Conservation (phyloP, 805 yeast genomes). For the Yarrowia bubula region DNA sequence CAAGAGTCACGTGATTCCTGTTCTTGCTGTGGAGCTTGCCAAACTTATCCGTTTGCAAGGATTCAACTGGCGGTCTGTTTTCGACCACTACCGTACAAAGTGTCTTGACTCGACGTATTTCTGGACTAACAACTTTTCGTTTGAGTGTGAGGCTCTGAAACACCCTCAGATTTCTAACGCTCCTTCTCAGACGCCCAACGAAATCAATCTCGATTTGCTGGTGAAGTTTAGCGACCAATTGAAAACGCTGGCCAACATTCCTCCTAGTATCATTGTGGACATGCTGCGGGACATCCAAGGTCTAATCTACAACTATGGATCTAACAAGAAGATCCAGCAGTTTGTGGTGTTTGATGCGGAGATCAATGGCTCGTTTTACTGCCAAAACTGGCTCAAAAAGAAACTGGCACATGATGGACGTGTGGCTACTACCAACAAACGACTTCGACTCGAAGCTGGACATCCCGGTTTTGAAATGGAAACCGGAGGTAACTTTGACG, state of each 20-base stretch:
- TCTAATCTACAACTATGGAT: conserved; percentile 30
- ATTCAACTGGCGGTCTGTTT: conserved; percentile 31
- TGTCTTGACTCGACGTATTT: conserved; percentile 35
- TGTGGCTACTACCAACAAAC: conserved; percentile 1
- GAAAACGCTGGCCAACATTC: conserved; percentile 32
- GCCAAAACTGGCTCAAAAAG: conserved; percentile 28
- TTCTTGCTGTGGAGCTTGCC: conserved; percentile 4
- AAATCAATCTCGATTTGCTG: conserved; percentile 26
- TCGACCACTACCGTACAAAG: conserved; percentile 30
- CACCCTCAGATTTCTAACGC: not conserved
- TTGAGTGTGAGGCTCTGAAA: conserved; percentile 34
- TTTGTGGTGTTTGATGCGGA: conserved; percentile 33
- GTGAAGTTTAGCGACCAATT: conserved; percentile 30
- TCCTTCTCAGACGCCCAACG: conserved; percentile 3
- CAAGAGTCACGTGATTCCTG: not conserved
- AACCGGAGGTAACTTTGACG: conserved; percentile 2
- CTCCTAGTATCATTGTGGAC: conserved; percentile 35
- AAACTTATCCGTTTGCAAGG: not conserved
- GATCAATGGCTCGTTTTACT: conserved; percentile 33
- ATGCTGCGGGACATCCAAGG: conserved; percentile 36
- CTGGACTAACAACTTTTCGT: conserved; percentile 38
- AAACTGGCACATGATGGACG: conserved; percentile 30
- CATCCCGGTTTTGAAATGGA: conserved; percentile 25
- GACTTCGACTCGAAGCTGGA: conserved; percentile 10
- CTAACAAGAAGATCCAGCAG: conserved; percentile 21